A percentile compares a stretch with the other conserved stretches of the same genome.
Evolutionary conservation across 192 early-diverging fungal species (phyloP).

Genomic region (Jimgerdemannia lactiflua): DNA sequence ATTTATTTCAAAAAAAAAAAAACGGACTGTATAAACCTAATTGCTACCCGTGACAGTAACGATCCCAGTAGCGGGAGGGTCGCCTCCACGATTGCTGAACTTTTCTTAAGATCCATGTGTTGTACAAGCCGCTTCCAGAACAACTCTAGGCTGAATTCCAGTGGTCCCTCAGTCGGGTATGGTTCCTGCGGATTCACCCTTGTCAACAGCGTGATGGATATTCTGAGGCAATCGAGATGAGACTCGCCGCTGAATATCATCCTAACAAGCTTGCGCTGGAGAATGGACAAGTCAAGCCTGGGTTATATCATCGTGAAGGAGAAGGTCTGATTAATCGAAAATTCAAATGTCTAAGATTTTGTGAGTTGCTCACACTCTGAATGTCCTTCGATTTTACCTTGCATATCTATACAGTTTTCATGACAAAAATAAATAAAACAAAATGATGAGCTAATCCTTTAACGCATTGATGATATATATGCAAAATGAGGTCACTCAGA

Average conservation of each 20-base stretch:
- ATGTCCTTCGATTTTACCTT: background rate
- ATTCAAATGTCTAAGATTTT: no score
- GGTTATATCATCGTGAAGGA: no score
- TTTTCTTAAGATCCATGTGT: slow-evolving; percentile 33
- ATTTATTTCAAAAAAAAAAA: background rate
- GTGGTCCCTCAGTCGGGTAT: slow-evolving; percentile 7
- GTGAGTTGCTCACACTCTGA: background rate
- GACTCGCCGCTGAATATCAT: slow-evolving; percentile 40
- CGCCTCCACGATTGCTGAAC: slow-evolving; percentile 1
- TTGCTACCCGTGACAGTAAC: background rate
- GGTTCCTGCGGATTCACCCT: slow-evolving; percentile 21
- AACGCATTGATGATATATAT: background rate
- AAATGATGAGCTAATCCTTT: background rate
- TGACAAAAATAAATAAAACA: background rate
- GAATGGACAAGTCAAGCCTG: slow-evolving; percentile 3
- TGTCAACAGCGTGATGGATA: slow-evolving; percentile 42
- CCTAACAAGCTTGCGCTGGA: slow-evolving; percentile 35
- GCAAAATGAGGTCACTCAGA: background rate
- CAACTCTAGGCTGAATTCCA: slow-evolving; percentile 27
- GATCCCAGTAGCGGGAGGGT: background rate
- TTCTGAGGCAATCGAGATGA: slow-evolving; percentile 40
- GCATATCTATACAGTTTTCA: background rate
- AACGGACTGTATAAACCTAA: background rate
- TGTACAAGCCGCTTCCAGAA: slow-evolving; percentile 37
- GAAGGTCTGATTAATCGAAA: no score